These are phyloP conservation scores for Yamadazyma dushanensis DNA, from an alignment of 1,139 yeast genomes.

Conservation along the genomic window DNA sequence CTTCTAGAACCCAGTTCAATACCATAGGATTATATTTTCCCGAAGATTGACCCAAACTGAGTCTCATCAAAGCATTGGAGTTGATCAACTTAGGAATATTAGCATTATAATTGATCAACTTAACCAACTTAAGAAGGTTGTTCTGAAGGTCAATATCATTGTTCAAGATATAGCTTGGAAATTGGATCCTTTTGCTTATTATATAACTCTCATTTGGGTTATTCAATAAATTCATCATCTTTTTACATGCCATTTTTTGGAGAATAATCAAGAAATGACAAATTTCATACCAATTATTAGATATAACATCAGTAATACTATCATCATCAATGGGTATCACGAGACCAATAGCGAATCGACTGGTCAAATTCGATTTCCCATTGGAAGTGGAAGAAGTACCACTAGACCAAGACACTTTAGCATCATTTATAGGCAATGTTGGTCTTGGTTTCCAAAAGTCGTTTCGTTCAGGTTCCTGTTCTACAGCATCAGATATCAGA, in stretches of 20 bases:
- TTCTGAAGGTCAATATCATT: conserved; percentile 42
- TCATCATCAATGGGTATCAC: conserved; percentile 45
- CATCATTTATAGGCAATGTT: conserved; percentile 29
- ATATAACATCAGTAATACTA: conserved; percentile 39
- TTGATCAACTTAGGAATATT: conserved; percentile 50
- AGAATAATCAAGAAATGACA: conserved; percentile 39
- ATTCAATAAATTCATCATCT: conserved; percentile 29
- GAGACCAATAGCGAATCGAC: conserved; percentile 50
- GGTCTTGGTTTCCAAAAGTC: conserved; percentile 35
- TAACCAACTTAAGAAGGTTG: conserved; percentile 35
- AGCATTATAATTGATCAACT: conserved; percentile 38
- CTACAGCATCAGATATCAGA: conserved; percentile 35
- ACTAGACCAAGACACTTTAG: conserved; percentile 12
- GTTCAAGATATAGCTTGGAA: conserved; percentile 40
- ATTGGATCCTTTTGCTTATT: conserved; percentile 37
- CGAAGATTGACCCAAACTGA: conserved; percentile 12
- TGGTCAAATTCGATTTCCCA: conserved; percentile 24
- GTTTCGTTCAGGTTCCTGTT: conserved; percentile 8
- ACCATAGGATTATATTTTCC: conserved; percentile 25
- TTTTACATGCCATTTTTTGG: conserved; percentile 39
- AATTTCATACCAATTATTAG: conserved; percentile 52
- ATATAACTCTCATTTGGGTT: conserved; percentile 19
- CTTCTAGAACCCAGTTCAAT: conserved; percentile 57
- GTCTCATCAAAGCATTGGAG: conserved; percentile 33
- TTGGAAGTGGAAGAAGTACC: conserved; percentile 4